These are phyloP conservation scores for Dryadomyces sulphureus DNA, from an alignment of 2,329 filamentous ascomycete genomes.

Conservation along the genomic window DNA sequence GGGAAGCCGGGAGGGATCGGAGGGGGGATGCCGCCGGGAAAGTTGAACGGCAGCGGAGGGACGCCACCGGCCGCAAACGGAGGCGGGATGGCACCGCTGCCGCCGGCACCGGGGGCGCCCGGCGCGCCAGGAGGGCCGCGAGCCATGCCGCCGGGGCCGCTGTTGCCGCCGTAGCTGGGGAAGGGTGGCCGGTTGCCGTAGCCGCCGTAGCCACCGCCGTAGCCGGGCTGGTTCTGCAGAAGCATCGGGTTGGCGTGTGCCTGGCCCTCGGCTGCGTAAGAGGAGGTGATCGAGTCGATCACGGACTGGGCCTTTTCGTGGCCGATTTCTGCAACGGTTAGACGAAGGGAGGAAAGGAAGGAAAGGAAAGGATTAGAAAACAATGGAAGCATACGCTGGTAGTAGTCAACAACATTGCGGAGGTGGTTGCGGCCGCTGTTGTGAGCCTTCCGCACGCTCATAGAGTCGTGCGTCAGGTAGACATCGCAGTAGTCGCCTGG, in stretches of 20 bases:
- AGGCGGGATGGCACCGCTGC: background rate
- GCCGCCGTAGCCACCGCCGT: conserved; percentile 18
- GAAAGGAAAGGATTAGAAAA: background rate
- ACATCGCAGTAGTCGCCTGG: conserved; percentile 96
- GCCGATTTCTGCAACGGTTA: conserved; percentile 68
- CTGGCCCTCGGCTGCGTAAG: conserved; percentile 84
- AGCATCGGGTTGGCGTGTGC: conserved; percentile 75
- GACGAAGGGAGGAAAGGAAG: background rate
- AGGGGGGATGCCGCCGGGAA: conserved; percentile 18
- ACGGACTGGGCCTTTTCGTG: conserved; percentile 98
- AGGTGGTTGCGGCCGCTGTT: conserved; percentile 94
- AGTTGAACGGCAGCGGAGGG: conserved; percentile 19
- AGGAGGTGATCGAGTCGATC: conserved; percentile 93
- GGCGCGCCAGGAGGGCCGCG: background rate
- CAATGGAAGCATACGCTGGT: conserved; percentile 53
- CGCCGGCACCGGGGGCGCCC: conserved; percentile 5
- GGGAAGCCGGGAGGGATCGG: conserved; percentile 10
- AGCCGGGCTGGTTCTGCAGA: conserved; percentile 48
- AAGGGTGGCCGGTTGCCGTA: conserved; percentile 5
- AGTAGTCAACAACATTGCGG: conserved; percentile 96
- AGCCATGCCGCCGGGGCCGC: background rate
- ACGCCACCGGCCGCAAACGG: background rate
- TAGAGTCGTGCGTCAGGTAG: conserved; percentile 98
- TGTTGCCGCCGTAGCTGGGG: background rate
- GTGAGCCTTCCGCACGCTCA: conserved; percentile 98